Evolutionary conservation across 2,329 filamentous ascomycete genomes (phyloP).

Genomic region (Alternaria sp.): DNA sequence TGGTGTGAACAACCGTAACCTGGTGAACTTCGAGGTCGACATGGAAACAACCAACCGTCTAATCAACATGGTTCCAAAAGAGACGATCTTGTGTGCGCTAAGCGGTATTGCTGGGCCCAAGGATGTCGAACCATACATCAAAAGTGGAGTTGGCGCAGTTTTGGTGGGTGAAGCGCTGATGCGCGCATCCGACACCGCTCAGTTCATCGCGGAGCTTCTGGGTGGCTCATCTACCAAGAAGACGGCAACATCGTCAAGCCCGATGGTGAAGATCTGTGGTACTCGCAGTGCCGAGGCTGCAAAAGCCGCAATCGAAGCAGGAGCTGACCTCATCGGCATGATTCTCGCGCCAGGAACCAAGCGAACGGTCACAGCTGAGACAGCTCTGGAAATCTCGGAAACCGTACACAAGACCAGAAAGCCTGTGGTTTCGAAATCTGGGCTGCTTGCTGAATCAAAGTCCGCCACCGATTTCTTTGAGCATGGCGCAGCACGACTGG

Average conservation of each 20-base stretch:
- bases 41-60: constrained; percentile 88
- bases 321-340: constrained; percentile 91
- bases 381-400: constrained; percentile 79
- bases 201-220: constrained; percentile 85
- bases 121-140: constrained; percentile 86
- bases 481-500: constrained; percentile 54
- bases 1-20: constrained; percentile 95
- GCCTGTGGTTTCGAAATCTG: constrained; percentile 27
- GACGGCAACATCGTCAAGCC: constrained; percentile 35
- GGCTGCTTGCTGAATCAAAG: constrained; percentile 32
- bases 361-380: constrained; percentile 79
- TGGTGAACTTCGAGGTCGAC: constrained; percentile 97
- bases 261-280: constrained; percentile 92
- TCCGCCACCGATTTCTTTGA: constrained; percentile 74
- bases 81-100: constrained; percentile 88
- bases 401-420: constrained; percentile 68
- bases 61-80: constrained; percentile 83
- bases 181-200: constrained; percentile 80
- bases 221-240: constrained; percentile 55
- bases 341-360: constrained; percentile 84
- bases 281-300: constrained; percentile 85
- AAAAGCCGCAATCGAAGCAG: constrained; percentile 78
- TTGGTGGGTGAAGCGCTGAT: constrained; percentile 96
- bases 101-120: constrained; percentile 90
- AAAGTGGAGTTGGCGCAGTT: constrained; percentile 89